phyloP scores from a whole-genome alignment of 768 basidiomycete species.

The Leucocoprinus birnbaumii region DNA sequence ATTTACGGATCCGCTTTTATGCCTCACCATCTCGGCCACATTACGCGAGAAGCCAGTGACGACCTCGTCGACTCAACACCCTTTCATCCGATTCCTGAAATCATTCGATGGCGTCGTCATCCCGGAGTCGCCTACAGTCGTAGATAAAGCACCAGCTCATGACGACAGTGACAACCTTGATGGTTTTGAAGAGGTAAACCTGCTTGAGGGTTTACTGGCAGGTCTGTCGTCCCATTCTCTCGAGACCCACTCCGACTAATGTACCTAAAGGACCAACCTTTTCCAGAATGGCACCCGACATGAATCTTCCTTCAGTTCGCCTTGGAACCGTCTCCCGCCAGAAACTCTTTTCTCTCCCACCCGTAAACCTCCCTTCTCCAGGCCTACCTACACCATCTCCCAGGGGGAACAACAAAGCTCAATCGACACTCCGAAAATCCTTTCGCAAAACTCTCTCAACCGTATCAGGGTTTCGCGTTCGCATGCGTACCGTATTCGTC shows the following conservation, averaged over 20 bases:
- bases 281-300: constrained; percentile 23
- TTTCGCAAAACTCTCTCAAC: constrained; percentile 78
- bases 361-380: constrained; percentile 40
- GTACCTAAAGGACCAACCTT: constrained; percentile 46
- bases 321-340: constrained; percentile 67
- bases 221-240: constrained; percentile 34
- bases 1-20: constrained; percentile 73
- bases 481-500: constrained; percentile 93
- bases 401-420: constrained; percentile 39
- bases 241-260: background rate
- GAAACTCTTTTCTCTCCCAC: constrained; percentile 61
- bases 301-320: constrained; percentile 66
- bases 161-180: constrained; percentile 48
- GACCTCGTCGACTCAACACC: constrained; percentile 35
- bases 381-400: constrained; percentile 46
- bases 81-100: constrained; percentile 37
- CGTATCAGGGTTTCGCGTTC: constrained; percentile 81
- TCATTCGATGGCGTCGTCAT: constrained; percentile 31
- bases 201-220: constrained; percentile 58
- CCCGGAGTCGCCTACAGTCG: constrained; percentile 28
- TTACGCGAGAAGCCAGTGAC: constrained; percentile 74
- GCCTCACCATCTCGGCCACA: constrained; percentile 82
- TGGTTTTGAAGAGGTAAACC: constrained; percentile 54
- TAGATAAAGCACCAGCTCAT: constrained; percentile 31
- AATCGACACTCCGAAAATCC: constrained; percentile 79